Base-by-base conservation (phyloP, 2,329 filamentous ascomycete species). In the Thielaviopsis punctulata region DNA sequence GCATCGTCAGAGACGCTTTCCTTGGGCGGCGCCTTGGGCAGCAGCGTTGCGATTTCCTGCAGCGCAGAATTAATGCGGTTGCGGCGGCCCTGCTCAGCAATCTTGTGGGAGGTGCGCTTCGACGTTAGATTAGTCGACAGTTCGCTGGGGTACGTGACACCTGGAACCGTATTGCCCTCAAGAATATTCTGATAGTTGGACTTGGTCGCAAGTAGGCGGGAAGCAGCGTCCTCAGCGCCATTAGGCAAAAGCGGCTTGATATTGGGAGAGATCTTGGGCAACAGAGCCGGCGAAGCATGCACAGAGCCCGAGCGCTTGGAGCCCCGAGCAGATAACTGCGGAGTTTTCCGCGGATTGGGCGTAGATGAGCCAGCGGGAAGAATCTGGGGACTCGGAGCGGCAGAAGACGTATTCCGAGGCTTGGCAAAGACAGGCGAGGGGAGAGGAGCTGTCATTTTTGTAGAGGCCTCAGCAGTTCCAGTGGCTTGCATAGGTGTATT, bases 111-210 rank as follows among this genome's bases (percentile, higher is more conserved):
- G 1, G 92, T 96, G 51, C 90, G 83, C 69, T 98, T 98, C 2
- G 88, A 95, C 0, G 89, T 95, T 23, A 98, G 70, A 58, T 95
- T 95, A 21, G 89, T 93, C 6, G 89, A 94, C 43, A 98, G 73
- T 49, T 89, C 86, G 59, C 85, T 87, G 0, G 90, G 89, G 59
- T 95, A 96, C 1, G 84, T 84, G 12, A 95, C 84, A 12, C 90
- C 90, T 0, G 89, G 89, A 1, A 95, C 79, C 52, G 83, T 82
- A 49, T 88, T 96, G 48, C 92, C 92, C 64, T 96, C 92, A 10
- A 98, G 69, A 36, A 98, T 92, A 60, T 95, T 94, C 62, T 96
- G 90, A 61, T 98, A 98, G 62, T 98, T 98, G 1, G 90, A 96
- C 64, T 96, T 96, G 15, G 86, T 87, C 33, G 89, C 86, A 24